Evolutionary conservation across 441 rosid species (phyloP), one percentile per base, ranked within the genome.

Genomic region (Adansonia gregorii): DNA sequence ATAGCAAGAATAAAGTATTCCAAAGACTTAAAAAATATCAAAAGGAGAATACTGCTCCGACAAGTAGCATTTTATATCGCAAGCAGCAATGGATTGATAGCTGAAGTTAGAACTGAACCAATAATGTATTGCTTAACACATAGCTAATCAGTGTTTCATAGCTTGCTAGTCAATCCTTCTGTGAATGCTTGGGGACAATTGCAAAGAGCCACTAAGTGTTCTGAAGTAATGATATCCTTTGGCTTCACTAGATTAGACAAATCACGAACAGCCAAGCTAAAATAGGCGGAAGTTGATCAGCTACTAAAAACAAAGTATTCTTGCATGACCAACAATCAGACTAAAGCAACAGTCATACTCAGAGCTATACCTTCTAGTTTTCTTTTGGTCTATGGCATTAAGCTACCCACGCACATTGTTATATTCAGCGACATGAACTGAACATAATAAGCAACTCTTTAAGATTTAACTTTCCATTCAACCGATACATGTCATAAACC

Each of bases 201-300:
- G 95, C 95, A 31, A 94, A 95, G 99, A 75, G 98, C 93, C 58
- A 80, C 84, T 2, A 94, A 88, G 83, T 95, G 91, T 80, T 95
- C 99, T 54, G 99, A 94, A 35, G 78, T 66, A 54, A 95, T 73
- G 71, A 95, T 86, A 87, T 95, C 99, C 80, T 88, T 95, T 41
- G 94, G 92, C 84, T 95, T 94, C 76, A 95, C 99, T 79, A 94
- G 81, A 88, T 81, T 88, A 59, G 99, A 94, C 72, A 94, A 93
- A 87, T 95, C 99, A 83, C 98, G 95, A 77, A 95, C 98, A 80
- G 99, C 98, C 86, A 95, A 90, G 88, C 99, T 95, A 95, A 84
- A 82, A 83, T 69, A 65, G 60, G 76, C 45, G 82, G 56, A 77
- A 39, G 27, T 22, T 49, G 73, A 78, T 82, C 81, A 80, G 76